Conservation (phyloP, 768 basidiomycete genomes). For the Mycena alexandri region DNA sequence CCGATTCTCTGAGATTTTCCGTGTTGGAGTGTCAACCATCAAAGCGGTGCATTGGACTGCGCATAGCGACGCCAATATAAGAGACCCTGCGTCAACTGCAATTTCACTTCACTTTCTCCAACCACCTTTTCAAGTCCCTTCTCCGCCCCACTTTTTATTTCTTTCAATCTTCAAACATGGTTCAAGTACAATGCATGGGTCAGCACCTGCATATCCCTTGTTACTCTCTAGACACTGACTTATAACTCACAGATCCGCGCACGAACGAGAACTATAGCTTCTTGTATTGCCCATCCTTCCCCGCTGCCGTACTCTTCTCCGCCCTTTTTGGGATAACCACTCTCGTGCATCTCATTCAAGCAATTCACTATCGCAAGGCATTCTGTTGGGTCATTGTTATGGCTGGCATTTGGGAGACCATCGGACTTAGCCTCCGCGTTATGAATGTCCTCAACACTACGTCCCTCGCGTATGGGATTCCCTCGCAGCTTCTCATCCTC, state of each 20-base stretch:
- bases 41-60: not conserved
- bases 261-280: conserved; percentile 27
- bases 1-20: too few relatives aligned
- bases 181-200: conserved; percentile 15
- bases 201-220: not conserved
- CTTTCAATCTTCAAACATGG: conserved; percentile 2
- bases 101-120: not conserved
- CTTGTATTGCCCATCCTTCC: conserved; percentile 39
- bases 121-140: not conserved
- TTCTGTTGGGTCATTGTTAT: conserved; percentile 44
- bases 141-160: not conserved
- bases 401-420: conserved; percentile 40
- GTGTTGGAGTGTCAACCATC: too few relatives aligned
- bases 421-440: conserved; percentile 34
- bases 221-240: not conserved
- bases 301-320: conserved; percentile 38
- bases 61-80: not conserved
- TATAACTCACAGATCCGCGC: conserved; percentile 11
- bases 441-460: conserved; percentile 29
- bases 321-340: conserved; percentile 38
- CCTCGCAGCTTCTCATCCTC: conserved; percentile 40
- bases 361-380: conserved; percentile 37
- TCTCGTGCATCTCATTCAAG: conserved; percentile 37
- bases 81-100: not conserved
- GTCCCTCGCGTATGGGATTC: conserved; percentile 2